Base-by-base conservation (phyloP, 2,329 filamentous ascomycete species). In the Aurifilum marmelostoma region DNA sequence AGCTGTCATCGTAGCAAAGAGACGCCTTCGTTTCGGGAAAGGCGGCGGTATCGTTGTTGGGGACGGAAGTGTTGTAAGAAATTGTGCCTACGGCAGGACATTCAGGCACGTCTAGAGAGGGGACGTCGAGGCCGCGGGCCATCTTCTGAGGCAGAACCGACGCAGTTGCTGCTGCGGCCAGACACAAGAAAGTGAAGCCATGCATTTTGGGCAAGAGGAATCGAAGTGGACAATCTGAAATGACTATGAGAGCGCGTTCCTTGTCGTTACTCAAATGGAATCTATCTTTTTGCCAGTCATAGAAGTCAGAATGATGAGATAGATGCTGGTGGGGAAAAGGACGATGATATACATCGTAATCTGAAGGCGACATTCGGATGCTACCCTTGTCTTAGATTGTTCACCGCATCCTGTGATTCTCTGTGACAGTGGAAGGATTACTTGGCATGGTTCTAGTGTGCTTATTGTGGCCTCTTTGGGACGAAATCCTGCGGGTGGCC, bases 1-100 rank as follows among this genome's bases (percentile, higher is more conserved):
- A 73, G 11, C 72, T 78, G 37, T 79, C 73, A 16, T 80, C 80
- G 74, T 84, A 85, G 75, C 83, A 85, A 12, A 85, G 77, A 67
- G 81, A 80, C 63, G 84, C 81, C 56, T 82, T 73, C 0, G 83
- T 85, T 59, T 73, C 75, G 1, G 83, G 82, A 68, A 85, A 85
- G 24, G 75, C 71, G 34, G 72, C 72, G 68, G 74, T 69, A 62
- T 81, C 78, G 11, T 41, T 66, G 14, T 29, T 52, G 1, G 83
- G 83, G 34, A 85, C 81, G 0, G 81, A 79, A 67, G 78, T 80
- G 74, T 76, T 73, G 75, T 78, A 84, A 52, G 74, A 73, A 69
- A 83, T 74, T n/a, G 75, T 81, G 54, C 74, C 79, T 37, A 73
- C 74, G 16, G 71, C 69, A 14, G 80, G 78, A 69, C 82, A 84